A percentile compares a stretch with the other conserved stretches of the same genome.
Conservation (phyloP, 1,284 basidiomycete species). For the Trametes polyzona region DNA sequence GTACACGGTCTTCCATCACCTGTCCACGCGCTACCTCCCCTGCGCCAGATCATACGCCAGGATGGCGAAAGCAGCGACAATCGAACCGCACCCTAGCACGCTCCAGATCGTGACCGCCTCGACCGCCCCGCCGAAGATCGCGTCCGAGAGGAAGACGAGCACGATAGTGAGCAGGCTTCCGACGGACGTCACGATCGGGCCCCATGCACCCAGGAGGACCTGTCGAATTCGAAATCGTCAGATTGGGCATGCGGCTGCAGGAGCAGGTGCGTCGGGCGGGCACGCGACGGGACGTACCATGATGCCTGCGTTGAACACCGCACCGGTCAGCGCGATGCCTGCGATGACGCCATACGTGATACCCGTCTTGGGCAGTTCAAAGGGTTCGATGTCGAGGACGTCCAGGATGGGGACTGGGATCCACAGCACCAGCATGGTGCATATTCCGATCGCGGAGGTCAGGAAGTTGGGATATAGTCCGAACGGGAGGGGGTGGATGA, state of each 20-base stretch:
- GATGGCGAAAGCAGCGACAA: conserved; percentile 74
- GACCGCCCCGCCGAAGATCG: conserved; percentile 60
- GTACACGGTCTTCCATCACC: background rate
- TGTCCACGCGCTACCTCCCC: conserved; percentile 20
- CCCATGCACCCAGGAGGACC: conserved; percentile 82
- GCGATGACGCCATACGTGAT: conserved; percentile 51
- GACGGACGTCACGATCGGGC: conserved; percentile 83
- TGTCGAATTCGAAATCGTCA: conserved; percentile 35
- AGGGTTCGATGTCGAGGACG: conserved; percentile 57
- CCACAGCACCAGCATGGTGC: conserved; percentile 71
- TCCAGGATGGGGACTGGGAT: conserved; percentile 74
- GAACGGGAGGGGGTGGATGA: conserved; percentile 65
- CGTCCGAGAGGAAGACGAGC: conserved; percentile 75
- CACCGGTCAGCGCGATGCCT: conserved; percentile 67
- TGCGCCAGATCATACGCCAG: conserved; percentile 70
- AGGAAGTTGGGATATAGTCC: conserved; percentile 79
- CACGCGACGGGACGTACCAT: conserved; percentile 54
- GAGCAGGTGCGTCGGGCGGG: background rate
- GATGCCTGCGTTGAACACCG: conserved; percentile 76
- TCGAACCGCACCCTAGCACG: conserved; percentile 67
- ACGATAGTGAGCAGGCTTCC: conserved; percentile 85
- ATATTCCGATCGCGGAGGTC: conserved; percentile 69
- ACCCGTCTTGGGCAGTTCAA: conserved; percentile 57
- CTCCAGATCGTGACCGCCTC: conserved; percentile 65
- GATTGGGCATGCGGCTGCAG: conserved; percentile 5